These are phyloP conservation scores for Juncus effusus DNA, from an alignment of 176 grass and related monocot genomes.

Conservation along the genomic window DNA sequence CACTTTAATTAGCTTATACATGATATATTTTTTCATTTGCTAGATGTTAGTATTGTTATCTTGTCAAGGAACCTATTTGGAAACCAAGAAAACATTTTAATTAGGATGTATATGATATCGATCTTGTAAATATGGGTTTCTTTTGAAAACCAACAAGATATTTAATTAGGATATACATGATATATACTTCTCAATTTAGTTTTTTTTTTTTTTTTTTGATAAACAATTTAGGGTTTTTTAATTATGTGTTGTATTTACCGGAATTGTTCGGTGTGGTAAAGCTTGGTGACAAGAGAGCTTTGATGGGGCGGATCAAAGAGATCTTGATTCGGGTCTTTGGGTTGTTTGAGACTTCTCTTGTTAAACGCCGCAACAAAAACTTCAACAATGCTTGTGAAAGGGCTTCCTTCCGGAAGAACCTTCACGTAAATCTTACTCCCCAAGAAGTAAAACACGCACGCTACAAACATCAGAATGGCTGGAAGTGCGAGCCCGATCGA, in stretches of 20 bases:
- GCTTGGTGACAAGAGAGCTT: constrained; percentile 53
- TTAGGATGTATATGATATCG: too few relatives aligned
- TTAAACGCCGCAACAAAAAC: constrained; percentile 39
- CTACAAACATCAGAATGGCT: constrained; percentile 70
- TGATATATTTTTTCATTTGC: too few relatives aligned
- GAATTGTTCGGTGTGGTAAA: constrained; percentile 80
- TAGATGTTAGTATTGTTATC: constrained; percentile 45
- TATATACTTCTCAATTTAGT: too few relatives aligned
- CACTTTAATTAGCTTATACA: neutral
- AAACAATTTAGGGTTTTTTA: neutral
- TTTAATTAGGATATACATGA: too few relatives aligned
- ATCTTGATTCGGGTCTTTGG: constrained; percentile 69
- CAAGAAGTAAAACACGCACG: constrained; percentile 79
- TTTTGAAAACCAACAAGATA: too few relatives aligned
- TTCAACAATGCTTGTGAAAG: constrained; percentile 81
- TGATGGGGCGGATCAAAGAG: constrained; percentile 83
- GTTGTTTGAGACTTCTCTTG: constrained; percentile 57
- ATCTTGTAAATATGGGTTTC: neutral
- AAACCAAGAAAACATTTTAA: neutral
- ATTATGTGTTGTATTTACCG: constrained; percentile 21
- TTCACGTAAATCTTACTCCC: constrained; percentile 72
- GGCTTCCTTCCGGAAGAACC: constrained; percentile 58
- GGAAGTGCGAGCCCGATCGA: constrained; percentile 68
- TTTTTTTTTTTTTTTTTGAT: too few relatives aligned
- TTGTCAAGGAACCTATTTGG: constrained; percentile 59